Conservation (phyloP, 2,329 filamentous ascomycete genomes). For the Myriosclerotinia curreyana region DNA sequence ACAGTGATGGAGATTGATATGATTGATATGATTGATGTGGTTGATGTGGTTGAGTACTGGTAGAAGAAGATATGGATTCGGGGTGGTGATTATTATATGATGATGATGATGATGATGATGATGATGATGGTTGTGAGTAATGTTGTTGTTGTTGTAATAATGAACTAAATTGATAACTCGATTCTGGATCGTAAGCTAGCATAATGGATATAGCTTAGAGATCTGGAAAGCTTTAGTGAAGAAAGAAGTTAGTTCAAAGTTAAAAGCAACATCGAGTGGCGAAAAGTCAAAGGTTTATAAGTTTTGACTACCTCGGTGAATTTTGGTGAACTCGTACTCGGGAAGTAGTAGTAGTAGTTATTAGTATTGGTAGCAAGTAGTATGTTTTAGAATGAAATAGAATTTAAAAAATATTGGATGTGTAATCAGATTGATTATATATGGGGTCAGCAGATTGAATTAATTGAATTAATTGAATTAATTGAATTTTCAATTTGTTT, state of each 20-base stretch:
- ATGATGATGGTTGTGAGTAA: background rate
- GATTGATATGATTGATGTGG: background rate
- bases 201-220: constrained; percentile 9
- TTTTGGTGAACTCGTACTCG: constrained; percentile 13
- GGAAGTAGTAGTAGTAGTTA: no score
- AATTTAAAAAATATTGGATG: background rate
- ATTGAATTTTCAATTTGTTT: no score
- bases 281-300: constrained; percentile 2
- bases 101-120: background rate
- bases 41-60: background rate
- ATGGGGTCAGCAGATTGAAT: constrained; percentile 18
- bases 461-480: no score
- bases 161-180: constrained; percentile 5
- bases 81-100: background rate
- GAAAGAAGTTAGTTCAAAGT: no score
- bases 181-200: constrained; percentile 7
- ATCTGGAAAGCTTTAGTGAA: constrained; percentile 3
- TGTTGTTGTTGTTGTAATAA: no score
- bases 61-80: no score
- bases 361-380: no score
- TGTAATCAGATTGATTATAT: constrained; percentile 21
- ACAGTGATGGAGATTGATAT: background rate
- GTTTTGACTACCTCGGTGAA: background rate
- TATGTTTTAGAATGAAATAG: constrained; percentile 17
- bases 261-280: background rate